Percentiles rank a stretch among this genome's conserved stretches.
Evolutionary conservation across 1,284 basidiomycete genomes (phyloP).

Genomic region (Jaminaea rosea): DNA sequence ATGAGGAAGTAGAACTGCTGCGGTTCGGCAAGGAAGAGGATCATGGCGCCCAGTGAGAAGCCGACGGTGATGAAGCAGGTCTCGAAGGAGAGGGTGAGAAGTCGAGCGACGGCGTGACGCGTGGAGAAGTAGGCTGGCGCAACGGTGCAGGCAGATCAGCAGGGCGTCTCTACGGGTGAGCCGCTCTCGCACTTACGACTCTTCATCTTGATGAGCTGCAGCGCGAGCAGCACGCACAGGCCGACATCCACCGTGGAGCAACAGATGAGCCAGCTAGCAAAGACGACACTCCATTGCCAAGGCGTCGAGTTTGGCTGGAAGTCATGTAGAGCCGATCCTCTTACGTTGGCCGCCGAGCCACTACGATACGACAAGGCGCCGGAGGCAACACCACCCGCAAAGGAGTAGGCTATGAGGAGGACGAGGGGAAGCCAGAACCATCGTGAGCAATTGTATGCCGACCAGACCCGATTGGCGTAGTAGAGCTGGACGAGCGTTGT

Average conservation of each 20-base stretch:
- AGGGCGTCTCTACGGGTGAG: too few relatives aligned
- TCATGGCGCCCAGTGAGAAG: conserved; percentile 7
- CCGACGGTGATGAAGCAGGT: conserved; percentile 3
- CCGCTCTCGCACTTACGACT: background rate
- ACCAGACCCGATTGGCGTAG: conserved; percentile 4
- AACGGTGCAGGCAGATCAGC: background rate
- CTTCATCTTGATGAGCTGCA: conserved; percentile 3
- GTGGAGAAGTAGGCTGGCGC: conserved; percentile 3
- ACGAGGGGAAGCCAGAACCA: background rate
- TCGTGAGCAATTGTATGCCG: background rate
- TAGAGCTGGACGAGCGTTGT: conserved; percentile 1
- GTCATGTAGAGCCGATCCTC: conserved; percentile 1
- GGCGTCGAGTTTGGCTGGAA: conserved; percentile 1
- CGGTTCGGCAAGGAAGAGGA: conserved; percentile 4
- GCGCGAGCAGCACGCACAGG: background rate
- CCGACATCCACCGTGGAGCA: background rate
- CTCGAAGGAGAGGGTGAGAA: conserved; percentile 7
- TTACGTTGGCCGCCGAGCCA: conserved; percentile 7
- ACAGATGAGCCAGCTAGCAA: conserved; percentile 4
- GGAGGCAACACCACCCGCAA: conserved; percentile 4
- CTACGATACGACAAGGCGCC: background rate
- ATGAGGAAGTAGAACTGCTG: conserved; percentile 3
- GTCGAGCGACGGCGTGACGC: conserved; percentile 5
- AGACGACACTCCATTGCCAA: conserved; percentile 7
- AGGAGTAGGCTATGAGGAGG: conserved; percentile 1